Percentiles rank a stretch among this genome's conserved stretches.
phyloP scores from a whole-genome alignment of 768 basidiomycete genomes.

The Nevesoporus exiguus region DNA sequence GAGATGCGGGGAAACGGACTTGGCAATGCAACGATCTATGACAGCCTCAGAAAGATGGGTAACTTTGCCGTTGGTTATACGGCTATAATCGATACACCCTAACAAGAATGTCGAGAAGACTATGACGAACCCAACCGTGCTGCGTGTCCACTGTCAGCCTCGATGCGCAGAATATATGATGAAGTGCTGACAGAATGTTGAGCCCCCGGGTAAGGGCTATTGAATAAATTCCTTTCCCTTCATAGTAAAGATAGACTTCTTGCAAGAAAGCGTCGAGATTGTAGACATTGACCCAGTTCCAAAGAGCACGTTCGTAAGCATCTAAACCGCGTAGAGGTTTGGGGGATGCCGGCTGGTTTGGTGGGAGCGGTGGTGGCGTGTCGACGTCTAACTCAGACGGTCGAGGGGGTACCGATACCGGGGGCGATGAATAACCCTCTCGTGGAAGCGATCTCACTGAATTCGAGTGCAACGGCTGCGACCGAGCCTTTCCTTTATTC shows the following conservation, averaged over 20 bases:
- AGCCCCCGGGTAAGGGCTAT: conserved; percentile 87
- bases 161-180: conserved; percentile 13
- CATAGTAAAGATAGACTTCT: conserved; percentile 94
- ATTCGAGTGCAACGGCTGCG: conserved; percentile 52
- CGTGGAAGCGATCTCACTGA: conserved; percentile 37
- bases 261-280: conserved; percentile 95
- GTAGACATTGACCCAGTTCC: conserved; percentile 99
- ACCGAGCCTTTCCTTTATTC: conserved; percentile 39
- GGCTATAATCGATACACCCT: conserved; percentile 91
- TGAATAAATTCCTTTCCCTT: conserved; percentile 94
- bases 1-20: conserved; percentile 44
- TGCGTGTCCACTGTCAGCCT: conserved; percentile 38
- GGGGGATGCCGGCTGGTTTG: conserved; percentile 23
- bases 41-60: conserved; percentile 77
- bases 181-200: conserved; percentile 82
- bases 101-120: conserved; percentile 96
- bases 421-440: conserved; percentile 36
- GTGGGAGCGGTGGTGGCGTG: conserved; percentile 21
- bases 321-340: conserved; percentile 69
- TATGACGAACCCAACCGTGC: conserved; percentile 97
- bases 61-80: conserved; percentile 62
- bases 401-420: conserved; percentile 54
- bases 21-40: conserved; percentile 78
- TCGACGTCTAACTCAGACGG: conserved; percentile 61
- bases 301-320: conserved; percentile 86